Conservation (phyloP, 2,329 filamentous ascomycete genomes). For the Diaporthe citrichinensis region DNA sequence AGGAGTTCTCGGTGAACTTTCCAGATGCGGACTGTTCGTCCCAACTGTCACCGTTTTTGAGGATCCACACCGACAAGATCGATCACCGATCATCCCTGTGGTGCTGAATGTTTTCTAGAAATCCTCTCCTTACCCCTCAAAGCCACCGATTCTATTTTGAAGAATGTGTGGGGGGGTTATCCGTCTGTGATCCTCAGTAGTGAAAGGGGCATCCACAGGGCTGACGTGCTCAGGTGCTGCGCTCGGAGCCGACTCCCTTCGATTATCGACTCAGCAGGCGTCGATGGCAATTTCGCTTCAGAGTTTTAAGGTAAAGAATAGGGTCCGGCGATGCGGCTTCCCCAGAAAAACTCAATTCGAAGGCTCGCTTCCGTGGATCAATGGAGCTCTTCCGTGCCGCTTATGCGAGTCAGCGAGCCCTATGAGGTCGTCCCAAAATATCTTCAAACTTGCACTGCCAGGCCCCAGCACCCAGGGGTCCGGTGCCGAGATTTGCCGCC, state of each 20-base stretch:
- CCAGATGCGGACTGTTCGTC: constrained; percentile 13
- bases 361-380: constrained; percentile 24
- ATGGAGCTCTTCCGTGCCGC: neutral
- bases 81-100: constrained; percentile 20
- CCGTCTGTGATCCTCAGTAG: neutral
- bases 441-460: constrained; percentile 21
- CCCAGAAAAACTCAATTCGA: constrained; percentile 21
- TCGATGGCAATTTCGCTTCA: constrained; percentile 27
- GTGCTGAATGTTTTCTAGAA: constrained; percentile 12
- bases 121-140: neutral
- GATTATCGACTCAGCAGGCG: neutral
- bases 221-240: constrained; percentile 4
- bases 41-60: constrained; percentile 10
- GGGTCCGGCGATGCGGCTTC: neutral
- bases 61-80: neutral
- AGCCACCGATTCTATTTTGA: constrained; percentile 19
- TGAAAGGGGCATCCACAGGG: constrained; percentile 17
- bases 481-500: constrained; percentile 20
- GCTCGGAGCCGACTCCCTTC: constrained; percentile 25
- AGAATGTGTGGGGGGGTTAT: neutral
- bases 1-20: constrained; percentile 3
- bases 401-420: constrained; percentile 29
- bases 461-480: neutral
- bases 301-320: constrained; percentile 11
- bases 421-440: constrained; percentile 24